Conservation (phyloP, 768 basidiomycete species). For the Crepidotus variabilis region DNA sequence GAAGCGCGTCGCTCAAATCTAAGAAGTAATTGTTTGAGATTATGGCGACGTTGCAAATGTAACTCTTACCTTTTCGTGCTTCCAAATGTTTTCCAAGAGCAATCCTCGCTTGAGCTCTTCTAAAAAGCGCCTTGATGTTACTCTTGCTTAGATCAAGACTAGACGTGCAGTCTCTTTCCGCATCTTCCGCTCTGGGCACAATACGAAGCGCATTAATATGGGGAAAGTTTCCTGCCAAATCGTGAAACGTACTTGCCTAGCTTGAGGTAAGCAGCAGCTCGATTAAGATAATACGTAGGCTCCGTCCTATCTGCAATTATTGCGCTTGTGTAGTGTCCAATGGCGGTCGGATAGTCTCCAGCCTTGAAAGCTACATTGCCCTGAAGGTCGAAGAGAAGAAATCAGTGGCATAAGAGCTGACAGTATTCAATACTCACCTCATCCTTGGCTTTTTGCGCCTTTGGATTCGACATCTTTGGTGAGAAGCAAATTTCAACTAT, state of each 20-base stretch:
- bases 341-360: slow-evolving; percentile 71
- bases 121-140: slow-evolving; percentile 79
- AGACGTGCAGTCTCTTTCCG: slow-evolving; percentile 73
- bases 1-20: slow-evolving; percentile 63
- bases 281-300: slow-evolving; percentile 79
- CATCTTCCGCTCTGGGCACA: slow-evolving; percentile 63
- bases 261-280: slow-evolving; percentile 90
- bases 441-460: slow-evolving; percentile 33
- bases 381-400: slow-evolving; percentile 33
- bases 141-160: slow-evolving; percentile 50
- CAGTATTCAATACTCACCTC: slow-evolving; percentile 21
- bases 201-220: slow-evolving; percentile 11
- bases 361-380: slow-evolving; percentile 86
- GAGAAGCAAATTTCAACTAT: neutral
- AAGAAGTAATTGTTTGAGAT: neutral
- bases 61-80: slow-evolving; percentile 56
- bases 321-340: slow-evolving; percentile 86
- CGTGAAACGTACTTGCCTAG: slow-evolving; percentile 79
- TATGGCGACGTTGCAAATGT: neutral
- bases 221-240: neutral
- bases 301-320: slow-evolving; percentile 68
- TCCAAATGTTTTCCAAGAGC: slow-evolving; percentile 50
- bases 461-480: slow-evolving; percentile 12
- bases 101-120: slow-evolving; percentile 70
- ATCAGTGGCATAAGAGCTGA: neutral